phyloP scores from a whole-genome alignment of 345 rosid species.

The Hypericum perforatum region DNA sequence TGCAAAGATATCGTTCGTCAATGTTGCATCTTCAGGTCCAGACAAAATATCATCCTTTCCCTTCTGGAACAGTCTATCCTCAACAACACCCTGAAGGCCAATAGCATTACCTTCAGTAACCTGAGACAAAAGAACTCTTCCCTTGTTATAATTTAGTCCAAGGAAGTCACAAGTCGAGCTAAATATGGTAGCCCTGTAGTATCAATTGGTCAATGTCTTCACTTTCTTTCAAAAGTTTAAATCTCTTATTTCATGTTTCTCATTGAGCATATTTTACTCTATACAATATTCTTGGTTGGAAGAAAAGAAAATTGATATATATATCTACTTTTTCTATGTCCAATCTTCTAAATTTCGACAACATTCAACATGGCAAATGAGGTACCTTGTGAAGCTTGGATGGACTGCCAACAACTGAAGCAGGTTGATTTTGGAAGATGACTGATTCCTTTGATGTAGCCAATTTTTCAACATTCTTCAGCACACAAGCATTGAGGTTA shows the following conservation, averaged over 20 bases:
- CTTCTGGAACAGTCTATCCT: conserved; percentile 16
- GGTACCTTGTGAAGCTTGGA: conserved; percentile 40
- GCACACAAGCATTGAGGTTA: conserved; percentile 47
- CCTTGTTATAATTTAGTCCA: too few species aligned
- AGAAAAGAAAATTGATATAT: too few species aligned
- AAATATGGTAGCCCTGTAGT: too few species aligned
- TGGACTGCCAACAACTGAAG: conserved; percentile 16
- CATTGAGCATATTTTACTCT: too few species aligned
- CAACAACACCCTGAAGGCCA: conserved; percentile 7
- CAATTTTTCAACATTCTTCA: conserved; percentile 24
- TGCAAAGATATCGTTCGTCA: conserved; percentile 11
- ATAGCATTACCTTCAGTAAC: conserved; percentile 10
- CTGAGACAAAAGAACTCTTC: conserved; percentile 3
- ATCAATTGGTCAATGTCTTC: too few species aligned
- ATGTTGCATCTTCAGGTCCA: conserved; percentile 17
- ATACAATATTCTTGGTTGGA: too few species aligned
- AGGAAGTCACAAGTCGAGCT: too few species aligned
- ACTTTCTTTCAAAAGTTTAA: too few species aligned
- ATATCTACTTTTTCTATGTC: too few species aligned
- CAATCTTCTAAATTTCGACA: too few species aligned
- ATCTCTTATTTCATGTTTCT: too few species aligned
- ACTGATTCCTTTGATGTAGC: conserved; percentile 23
- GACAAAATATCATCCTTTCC: conserved; percentile 7
- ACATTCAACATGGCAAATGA: not conserved
- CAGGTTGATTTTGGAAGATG: conserved; percentile 12